phyloP scores from a whole-genome alignment of 352 stramenopile genomes.

The Peronospora farinosa region DNA sequence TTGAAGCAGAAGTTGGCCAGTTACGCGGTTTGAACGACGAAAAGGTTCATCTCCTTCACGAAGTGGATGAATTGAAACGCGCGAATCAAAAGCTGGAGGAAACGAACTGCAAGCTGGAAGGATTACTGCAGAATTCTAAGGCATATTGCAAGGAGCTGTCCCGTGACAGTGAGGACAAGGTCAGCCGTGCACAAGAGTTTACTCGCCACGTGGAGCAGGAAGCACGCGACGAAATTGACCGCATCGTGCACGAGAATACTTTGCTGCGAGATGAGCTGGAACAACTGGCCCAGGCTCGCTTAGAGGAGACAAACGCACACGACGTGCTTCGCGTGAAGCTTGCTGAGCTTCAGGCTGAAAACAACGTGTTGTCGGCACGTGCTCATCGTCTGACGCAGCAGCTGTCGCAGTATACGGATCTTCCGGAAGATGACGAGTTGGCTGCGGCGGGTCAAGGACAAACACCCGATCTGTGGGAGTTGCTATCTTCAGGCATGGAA shows the following conservation, averaged over 20 bases:
- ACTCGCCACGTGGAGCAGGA: constrained; percentile 60
- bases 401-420: constrained; percentile 76
- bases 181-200: constrained; percentile 49
- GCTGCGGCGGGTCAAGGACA: constrained; percentile 42
- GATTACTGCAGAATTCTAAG: constrained; percentile 51
- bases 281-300: constrained; percentile 48
- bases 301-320: constrained; percentile 56
- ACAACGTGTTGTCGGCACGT: constrained; percentile 75
- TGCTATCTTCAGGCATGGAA: constrained; percentile 84
- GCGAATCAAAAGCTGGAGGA: constrained; percentile 39
- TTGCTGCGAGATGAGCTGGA: constrained; percentile 61
- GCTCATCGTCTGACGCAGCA: constrained; percentile 75
- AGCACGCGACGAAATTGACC: constrained; percentile 53
- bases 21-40: constrained; percentile 38
- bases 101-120: constrained; percentile 50
- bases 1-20: constrained; percentile 34
- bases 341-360: constrained; percentile 76
- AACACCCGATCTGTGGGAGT: constrained; percentile 75
- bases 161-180: constrained; percentile 58
- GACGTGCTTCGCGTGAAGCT: constrained; percentile 67
- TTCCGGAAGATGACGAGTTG: constrained; percentile 62
- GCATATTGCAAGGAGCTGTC: constrained; percentile 57
- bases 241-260: constrained; percentile 51
- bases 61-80: constrained; percentile 44
- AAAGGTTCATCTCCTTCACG: constrained; percentile 34